phyloP scores from a whole-genome alignment of 2,329 filamentous ascomycete species.

The Fusarium stilboides region DNA sequence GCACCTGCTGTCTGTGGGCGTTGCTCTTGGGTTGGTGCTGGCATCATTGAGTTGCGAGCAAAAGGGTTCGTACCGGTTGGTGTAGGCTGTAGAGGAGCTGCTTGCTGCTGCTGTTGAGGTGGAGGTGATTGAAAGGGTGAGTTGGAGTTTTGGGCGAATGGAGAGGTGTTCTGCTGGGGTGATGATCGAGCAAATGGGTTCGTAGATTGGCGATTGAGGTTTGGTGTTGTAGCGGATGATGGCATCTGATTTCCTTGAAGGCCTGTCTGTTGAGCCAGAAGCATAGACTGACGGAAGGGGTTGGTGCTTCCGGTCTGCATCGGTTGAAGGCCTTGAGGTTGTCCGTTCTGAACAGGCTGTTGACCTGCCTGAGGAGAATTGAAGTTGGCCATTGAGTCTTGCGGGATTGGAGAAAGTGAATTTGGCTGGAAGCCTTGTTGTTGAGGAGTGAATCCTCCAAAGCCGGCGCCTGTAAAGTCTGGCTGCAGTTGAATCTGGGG shows the following conservation, averaged over 20 bases:
- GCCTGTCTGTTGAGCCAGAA: constrained; percentile 73
- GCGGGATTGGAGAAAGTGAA: constrained; percentile 70
- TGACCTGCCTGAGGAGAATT: constrained; percentile 46
- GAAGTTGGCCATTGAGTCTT: constrained; percentile 61
- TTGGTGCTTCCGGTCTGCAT: constrained; percentile 75
- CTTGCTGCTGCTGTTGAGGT: constrained; percentile 52
- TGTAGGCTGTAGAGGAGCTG: constrained; percentile 62
- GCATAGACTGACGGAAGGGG: constrained; percentile 93
- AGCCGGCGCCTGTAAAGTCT: constrained; percentile 79
- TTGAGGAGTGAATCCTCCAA: constrained; percentile 83
- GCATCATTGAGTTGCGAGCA: constrained; percentile 60
- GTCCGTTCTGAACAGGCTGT: constrained; percentile 42
- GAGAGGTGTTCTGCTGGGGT: constrained; percentile 58
- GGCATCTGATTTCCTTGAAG: constrained; percentile 55
- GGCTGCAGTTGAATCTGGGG: constrained; percentile 62
- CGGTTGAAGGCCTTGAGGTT: constrained; percentile 45
- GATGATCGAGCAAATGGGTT: constrained; percentile 88
- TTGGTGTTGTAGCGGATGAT: constrained; percentile 60
- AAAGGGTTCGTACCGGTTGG: constrained; percentile 74
- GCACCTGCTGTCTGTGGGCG: constrained; percentile 64
- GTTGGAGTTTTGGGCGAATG: constrained; percentile 54
- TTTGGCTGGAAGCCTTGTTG: constrained; percentile 69
- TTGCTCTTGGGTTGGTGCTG: constrained; percentile 55
- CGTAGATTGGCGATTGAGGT: constrained; percentile 75
- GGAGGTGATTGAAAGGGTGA: constrained; percentile 64